These are phyloP conservation scores for Emergomyces pasteurianus DNA, from an alignment of 2,329 filamentous ascomycete species.

Conservation along the genomic window DNA sequence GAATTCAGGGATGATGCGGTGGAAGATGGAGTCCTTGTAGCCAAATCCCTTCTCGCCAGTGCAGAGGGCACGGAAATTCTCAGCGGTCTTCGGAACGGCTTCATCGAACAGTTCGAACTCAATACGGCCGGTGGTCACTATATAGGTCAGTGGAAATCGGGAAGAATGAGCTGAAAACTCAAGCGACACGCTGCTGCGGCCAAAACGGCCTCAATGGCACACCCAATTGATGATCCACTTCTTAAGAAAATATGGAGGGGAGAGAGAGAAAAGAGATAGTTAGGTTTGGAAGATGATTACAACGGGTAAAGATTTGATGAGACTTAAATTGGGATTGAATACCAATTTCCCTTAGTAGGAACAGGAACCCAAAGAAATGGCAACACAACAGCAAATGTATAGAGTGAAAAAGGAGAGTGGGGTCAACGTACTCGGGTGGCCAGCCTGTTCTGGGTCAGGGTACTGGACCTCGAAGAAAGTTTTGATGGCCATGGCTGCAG, in stretches of 20 bases:
- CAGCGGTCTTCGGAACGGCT: slow-evolving; percentile 73
- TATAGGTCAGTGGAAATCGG: neutral
- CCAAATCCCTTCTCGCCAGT: slow-evolving; percentile 69
- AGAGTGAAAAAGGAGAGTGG: neutral
- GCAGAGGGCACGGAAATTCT: slow-evolving; percentile 79
- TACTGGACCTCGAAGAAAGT: slow-evolving; percentile 65
- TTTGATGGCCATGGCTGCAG: slow-evolving; percentile 63
- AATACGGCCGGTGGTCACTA: slow-evolving; percentile 53
- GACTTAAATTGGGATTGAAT: neutral
- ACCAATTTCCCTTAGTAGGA: neutral
- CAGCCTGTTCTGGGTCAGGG: slow-evolving; percentile 42
- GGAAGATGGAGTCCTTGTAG: slow-evolving; percentile 74
- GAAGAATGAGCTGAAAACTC: neutral
- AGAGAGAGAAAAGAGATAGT: neutral
- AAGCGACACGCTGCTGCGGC: neutral
- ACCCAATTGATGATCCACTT: neutral
- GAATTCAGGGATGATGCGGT: slow-evolving; percentile 85
- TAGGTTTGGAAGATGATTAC: neutral
- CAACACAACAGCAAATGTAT: neutral
- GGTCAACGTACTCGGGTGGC: neutral
- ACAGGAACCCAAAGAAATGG: neutral
- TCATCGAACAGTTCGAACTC: slow-evolving; percentile 81
- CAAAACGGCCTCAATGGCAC: neutral
- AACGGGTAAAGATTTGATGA: neutral
- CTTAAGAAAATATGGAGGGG: neutral